phyloP scores from a whole-genome alignment of 495 filamentous ascomycete species.

The Penicillium maclennaniae region DNA sequence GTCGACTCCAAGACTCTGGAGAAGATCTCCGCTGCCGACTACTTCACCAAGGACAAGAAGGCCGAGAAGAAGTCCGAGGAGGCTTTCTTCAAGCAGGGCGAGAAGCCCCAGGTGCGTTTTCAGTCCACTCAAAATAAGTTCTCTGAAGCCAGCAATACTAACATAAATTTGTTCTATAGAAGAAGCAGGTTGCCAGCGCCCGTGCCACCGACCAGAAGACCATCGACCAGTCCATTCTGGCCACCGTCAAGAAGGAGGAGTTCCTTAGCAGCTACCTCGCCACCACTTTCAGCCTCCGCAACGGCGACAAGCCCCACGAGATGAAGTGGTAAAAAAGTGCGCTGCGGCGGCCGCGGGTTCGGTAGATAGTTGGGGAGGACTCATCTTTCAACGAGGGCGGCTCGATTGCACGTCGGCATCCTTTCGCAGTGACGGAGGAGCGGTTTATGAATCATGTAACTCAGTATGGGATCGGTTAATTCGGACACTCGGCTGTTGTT shows the following conservation, averaged over 20 bases:
- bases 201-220: slow-evolving; percentile 96
- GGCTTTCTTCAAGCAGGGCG: slow-evolving; percentile 95
- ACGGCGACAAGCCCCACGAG: slow-evolving; percentile 97
- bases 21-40: slow-evolving; percentile 76
- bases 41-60: slow-evolving; percentile 94
- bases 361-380: slow-evolving; percentile 45
- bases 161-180: slow-evolving; percentile 53
- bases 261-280: slow-evolving; percentile 84
- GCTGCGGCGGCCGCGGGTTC: slow-evolving; percentile 45
- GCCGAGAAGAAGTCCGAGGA: slow-evolving; percentile 92
- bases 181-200: slow-evolving; percentile 86
- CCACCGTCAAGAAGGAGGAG: slow-evolving; percentile 92
- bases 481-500: slow-evolving; percentile 37
- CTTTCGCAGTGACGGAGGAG: slow-evolving; percentile 27
- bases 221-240: slow-evolving; percentile 88
- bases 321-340: slow-evolving; percentile 77
- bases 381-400: slow-evolving; percentile 39
- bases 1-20: slow-evolving; percentile 78
- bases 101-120: slow-evolving; percentile 85
- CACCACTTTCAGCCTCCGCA: slow-evolving; percentile 91
- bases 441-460: slow-evolving; percentile 44
- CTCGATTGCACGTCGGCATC: slow-evolving; percentile 41
- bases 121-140: neutral
- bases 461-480: slow-evolving; percentile 38
- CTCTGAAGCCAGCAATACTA: slow-evolving; percentile 7